Percentiles rank a stretch among this genome's conserved stretches.
Evolutionary conservation across 1,139 yeast species (phyloP).

Genomic region (Blastobotrys aristatus): DNA sequence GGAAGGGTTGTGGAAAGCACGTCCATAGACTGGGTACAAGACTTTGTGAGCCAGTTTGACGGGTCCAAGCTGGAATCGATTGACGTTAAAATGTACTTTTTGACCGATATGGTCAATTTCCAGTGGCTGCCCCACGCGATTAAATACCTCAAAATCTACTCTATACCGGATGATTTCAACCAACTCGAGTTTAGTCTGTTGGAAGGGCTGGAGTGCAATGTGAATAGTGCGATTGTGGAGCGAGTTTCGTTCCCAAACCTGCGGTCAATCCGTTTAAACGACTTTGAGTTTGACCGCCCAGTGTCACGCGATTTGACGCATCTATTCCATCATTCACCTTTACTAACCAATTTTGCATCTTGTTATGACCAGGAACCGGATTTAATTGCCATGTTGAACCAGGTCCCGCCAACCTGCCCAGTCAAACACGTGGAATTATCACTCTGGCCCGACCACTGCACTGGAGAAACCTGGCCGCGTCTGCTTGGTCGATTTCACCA

Average conservation of each 20-base stretch:
- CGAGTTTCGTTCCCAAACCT: constrained; percentile 1
- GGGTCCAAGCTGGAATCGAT: neutral
- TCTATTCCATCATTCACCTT: constrained; percentile 3
- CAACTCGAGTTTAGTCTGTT: neutral
- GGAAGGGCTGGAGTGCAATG: neutral
- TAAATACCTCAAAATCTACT: neutral
- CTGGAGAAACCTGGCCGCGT: neutral
- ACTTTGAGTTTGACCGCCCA: constrained; percentile 8
- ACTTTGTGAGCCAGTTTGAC: neutral
- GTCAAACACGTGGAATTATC: neutral
- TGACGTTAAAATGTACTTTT: neutral
- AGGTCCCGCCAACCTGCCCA: neutral
- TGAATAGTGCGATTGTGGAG: neutral
- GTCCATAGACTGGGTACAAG: neutral
- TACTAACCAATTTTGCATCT: neutral
- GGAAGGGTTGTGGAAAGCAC: neutral
- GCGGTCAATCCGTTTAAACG: neutral
- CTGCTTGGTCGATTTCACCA: neutral
- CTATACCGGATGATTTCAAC: neutral
- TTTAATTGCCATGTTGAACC: neutral
- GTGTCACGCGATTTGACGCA: neutral
- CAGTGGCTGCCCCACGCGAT: constrained; percentile 5
- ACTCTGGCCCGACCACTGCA: constrained; percentile 6
- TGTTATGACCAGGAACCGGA: constrained; percentile 6
- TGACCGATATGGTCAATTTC: constrained; percentile 3